A percentile compares a stretch with the other conserved stretches of the same genome.
phyloP scores from a whole-genome alignment of 371 early-diverging fungal species.

The Mucor velutinosus region DNA sequence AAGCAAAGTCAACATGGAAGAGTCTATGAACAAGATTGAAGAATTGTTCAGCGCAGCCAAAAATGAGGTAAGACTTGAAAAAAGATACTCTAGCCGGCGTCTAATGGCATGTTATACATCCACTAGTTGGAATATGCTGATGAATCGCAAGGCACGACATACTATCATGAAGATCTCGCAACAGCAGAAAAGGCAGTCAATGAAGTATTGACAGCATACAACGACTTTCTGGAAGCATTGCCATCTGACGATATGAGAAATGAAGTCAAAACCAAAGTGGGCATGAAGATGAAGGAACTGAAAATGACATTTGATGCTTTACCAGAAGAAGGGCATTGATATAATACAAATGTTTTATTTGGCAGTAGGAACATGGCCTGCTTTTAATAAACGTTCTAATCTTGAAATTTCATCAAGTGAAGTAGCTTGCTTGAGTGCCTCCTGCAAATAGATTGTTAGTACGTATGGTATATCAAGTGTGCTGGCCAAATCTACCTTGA shows the following conservation, averaged over 20 bases:
- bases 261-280: slow-evolving; percentile 38
- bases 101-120: background rate
- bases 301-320: slow-evolving; percentile 43
- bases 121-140: slow-evolving; percentile 44
- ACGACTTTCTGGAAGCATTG: slow-evolving; percentile 30
- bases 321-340: slow-evolving; percentile 30
- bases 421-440: slow-evolving; percentile 75
- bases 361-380: slow-evolving; percentile 58
- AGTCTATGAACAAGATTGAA: slow-evolving; percentile 41
- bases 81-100: too few species aligned
- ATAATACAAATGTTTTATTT: slow-evolving; percentile 5
- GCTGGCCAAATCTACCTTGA: slow-evolving; percentile 35
- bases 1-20: slow-evolving; percentile 20
- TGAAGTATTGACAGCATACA: slow-evolving; percentile 39
- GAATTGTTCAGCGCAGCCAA: slow-evolving; percentile 40
- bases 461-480: background rate
- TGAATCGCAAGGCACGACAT: slow-evolving; percentile 45
- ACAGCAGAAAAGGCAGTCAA: slow-evolving; percentile 42
- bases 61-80: slow-evolving; percentile 43
- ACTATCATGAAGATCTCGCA: slow-evolving; percentile 41
- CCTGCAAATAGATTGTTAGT: slow-evolving; percentile 22
- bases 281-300: slow-evolving; percentile 43
- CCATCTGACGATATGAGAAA: slow-evolving; percentile 40
- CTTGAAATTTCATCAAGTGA: slow-evolving; percentile 78
- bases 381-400: slow-evolving; percentile 69